Base-by-base conservation (phyloP, 73 alveolate genomes). In the Strombidium stylifer region DNA sequence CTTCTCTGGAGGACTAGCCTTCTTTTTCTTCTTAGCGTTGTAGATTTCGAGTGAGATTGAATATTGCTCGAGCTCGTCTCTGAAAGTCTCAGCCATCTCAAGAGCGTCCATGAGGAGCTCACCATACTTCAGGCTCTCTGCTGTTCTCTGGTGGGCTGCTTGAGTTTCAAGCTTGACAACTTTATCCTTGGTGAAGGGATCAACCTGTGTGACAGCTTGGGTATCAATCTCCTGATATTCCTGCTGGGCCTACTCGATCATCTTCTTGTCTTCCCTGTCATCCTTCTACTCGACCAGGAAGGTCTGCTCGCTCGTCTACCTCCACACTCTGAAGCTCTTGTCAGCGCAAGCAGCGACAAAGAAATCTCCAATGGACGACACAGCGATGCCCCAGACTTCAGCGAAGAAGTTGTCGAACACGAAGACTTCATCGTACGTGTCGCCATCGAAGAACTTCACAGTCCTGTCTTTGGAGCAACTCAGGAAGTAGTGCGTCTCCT, bases 381-480 rank as follows among this genome's bases (percentile, higher is more conserved):
- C 70, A 72, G 92, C 96, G 20, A 94, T 57, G 53, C 96, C 84
- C 90, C 91, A 84, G 36, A 94, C 77, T 47, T 62, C 85, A 37
- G 86, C 87, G 66, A 91, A 83, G 66, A 77, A 72, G 48, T 91
- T 85, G 51, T 86, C 92, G 72, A 86, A 94, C 32, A 86, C 83
- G 59, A 79, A 57, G 15, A 94, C 81, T 57, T 89, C 90, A 54
- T 94, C 91, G 73, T 79, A 94, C 32, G 96, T 87, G 60, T 94
- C 99, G 6, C 93, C 98, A 74, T 94, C 99, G 82, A 80, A 91
- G 68, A 85, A 91, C 77, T 94, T 94, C 54, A 94, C 87, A 4
- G 79, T 53, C 48, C 90, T 80, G 57, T 88, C 99, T 62, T 89
- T 94, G 19, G 97, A 91, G 64, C 89, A 88, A 26, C 96, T 54